Conservation (phyloP, 176 grass and related monocot genomes). For the Zoysia pacifica region DNA sequence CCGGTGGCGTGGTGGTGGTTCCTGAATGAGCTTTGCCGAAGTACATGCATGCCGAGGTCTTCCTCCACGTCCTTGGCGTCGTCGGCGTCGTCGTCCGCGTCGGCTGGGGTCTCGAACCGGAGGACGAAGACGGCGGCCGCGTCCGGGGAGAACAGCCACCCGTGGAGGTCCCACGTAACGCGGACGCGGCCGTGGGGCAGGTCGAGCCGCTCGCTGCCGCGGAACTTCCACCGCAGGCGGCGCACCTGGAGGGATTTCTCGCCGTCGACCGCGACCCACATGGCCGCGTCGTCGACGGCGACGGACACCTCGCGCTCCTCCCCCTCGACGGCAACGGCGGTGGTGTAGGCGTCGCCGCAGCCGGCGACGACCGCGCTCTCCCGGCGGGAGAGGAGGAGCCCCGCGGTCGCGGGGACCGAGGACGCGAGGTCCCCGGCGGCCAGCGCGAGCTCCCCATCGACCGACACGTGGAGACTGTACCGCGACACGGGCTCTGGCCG, state of each 20-base stretch:
- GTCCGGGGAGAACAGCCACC: conserved; percentile 56
- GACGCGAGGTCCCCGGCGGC: conserved; percentile 48
- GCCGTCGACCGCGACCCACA: conserved; percentile 65
- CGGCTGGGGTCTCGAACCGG: conserved; percentile 48
- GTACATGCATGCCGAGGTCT: not conserved
- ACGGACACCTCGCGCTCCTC: conserved; percentile 53
- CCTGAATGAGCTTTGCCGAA: conserved; percentile 31
- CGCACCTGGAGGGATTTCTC: conserved; percentile 59
- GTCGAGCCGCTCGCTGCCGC: conserved; percentile 63
- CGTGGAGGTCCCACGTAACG: conserved; percentile 73
- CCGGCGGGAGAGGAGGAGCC: conserved; percentile 45
- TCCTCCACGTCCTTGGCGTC: not conserved
- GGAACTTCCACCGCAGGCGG: conserved; percentile 69
- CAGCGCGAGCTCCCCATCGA: conserved; percentile 65
- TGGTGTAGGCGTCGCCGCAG: conserved; percentile 44
- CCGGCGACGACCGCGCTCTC: conserved; percentile 38
- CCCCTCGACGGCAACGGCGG: conserved; percentile 42
- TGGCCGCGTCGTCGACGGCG: conserved; percentile 39
- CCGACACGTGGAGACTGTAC: conserved; percentile 44
- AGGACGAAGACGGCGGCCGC: conserved; percentile 62
- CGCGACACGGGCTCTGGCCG: conserved; percentile 54
- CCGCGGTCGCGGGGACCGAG: not conserved
- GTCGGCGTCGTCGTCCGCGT: not conserved
- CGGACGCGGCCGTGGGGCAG: conserved; percentile 30
- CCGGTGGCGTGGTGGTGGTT: not conserved